Evolutionary conservation across 106 monocot species (phyloP), one percentile per base, ranked within the genome.

Genomic region (Cymbidium sinense): DNA sequence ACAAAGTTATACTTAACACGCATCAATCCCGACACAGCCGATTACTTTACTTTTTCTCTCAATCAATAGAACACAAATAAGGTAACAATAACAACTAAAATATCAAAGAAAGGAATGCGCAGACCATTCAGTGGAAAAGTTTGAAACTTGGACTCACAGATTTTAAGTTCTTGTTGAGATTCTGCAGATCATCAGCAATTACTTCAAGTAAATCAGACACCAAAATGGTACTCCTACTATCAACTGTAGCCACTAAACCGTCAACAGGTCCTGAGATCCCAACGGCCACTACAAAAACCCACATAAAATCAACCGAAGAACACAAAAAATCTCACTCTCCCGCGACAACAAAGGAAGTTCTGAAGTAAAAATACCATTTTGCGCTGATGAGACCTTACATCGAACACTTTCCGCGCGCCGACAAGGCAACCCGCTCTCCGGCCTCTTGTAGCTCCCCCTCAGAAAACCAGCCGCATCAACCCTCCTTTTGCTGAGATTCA

Each of bases 101-200:
- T 25, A 62, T 27, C 21, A 58, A 58, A 47, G 17, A 47, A 47
- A 58, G 23, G 30, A 65, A 30, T 30, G 30, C 1, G 20, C 31
- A 30, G 3, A 5, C 65, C 18, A 2, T 71, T 37, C 20, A 39
- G 37, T 21, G 17, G n/a, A 51, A 51, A 41, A n/a, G 71, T 12
- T 31, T 33, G 33, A 51, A 76, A 52, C 4, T 43, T 13, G 9
- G n/a, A 86, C 90, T 87, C 54, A 96, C 96, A 30, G 93, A 87
- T 78, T 89, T 82, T 8, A 96, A 85, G 71, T 93, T 96, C 23
- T 89, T 79, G 79, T 93, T 93, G 10, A 96, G 87, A 39, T 41
- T 82, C 50, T 79, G 82, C 54, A 96, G 72, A 70, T 93, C 93
- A 39, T 81, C 83, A 0, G 89, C 76, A 54, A 93, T 93, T 5